Base-by-base conservation (phyloP, 345 rosid genomes). In the Linum tenue region DNA sequence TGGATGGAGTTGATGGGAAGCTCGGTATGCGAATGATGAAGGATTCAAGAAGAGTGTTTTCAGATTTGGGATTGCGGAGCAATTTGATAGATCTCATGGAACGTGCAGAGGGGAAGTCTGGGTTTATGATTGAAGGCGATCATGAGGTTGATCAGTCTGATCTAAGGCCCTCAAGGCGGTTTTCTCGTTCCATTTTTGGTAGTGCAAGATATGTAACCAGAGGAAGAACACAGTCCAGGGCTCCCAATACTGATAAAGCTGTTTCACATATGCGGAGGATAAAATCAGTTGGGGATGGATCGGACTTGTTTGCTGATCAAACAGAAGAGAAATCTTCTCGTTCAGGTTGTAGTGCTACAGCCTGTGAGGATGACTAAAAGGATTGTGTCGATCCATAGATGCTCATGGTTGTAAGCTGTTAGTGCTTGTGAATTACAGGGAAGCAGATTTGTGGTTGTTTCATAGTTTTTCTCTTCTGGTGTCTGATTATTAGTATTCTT, bases 31-130 rank as follows among this genome's bases (percentile, higher is more conserved):
- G 76, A 44, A 72, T 69, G 0, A 43, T 56, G 59, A 80, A 74
- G 72, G 82, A 76, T 71, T 72, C 90, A 0, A 69, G 82, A 67
- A 76, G 88, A 65, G 90, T 87, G 41, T 82, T 76, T 70, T 87
- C 95, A 0, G 95, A 85, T 78, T 80, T 87, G 82, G 95, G 89
- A 37, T 60, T 85, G 70, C 79, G 95, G 63, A 83, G 87, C 70
- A 83, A 87, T 70, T 74, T 87, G 84, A 83, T 83, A 87, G 90
- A 85, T 64, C 85, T 87, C 39, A 85, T 87, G 83, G 79, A 80
- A 37, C 76, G 79, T 42, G 9, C 75, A 12, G 87, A 85, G 2
- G 80, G 72, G 41, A 77, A 80, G 53, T 67, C 79, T 51, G 78
- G 71, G 70, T 67, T 64, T 39, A 53, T 55, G 39, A 78, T 73